A percentile compares a stretch with the other conserved stretches of the same genome.
Conservation (phyloP, 768 basidiomycete genomes). For the Boletus coccyginus region DNA sequence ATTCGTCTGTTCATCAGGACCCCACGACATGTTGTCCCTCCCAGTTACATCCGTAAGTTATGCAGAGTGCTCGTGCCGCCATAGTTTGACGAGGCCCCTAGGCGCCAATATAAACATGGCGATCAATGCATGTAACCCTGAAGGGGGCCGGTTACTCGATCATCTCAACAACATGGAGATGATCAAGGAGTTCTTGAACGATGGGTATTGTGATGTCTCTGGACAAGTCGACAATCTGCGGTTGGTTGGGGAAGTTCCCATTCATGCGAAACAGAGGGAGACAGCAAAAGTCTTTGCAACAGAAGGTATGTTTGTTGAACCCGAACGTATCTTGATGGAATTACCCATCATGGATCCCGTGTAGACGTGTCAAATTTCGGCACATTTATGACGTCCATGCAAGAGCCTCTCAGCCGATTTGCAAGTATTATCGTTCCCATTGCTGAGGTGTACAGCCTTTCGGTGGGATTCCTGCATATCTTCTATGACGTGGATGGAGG, state of each 20-base stretch:
- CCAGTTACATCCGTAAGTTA: background rate
- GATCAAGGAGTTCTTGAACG: background rate
- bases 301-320: background rate
- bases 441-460: background rate
- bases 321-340: background rate
- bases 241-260: background rate
- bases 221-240: background rate
- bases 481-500: background rate
- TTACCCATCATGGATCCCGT: too few species aligned
- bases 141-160: background rate
- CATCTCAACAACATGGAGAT: background rate
- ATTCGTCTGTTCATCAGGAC: too few species aligned
- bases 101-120: background rate
- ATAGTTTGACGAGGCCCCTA: background rate
- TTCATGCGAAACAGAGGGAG: background rate
- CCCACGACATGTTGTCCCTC: too few species aligned
- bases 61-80: background rate
- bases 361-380: background rate
- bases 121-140: background rate
- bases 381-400: background rate
- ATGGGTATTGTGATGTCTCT: background rate
- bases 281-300: background rate
- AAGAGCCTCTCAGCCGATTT: background rate
- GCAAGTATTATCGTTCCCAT: background rate
- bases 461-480: background rate